Base-by-base conservation (phyloP, 148 eudicot genomes). In the Arctostaphylos glauca region DNA sequence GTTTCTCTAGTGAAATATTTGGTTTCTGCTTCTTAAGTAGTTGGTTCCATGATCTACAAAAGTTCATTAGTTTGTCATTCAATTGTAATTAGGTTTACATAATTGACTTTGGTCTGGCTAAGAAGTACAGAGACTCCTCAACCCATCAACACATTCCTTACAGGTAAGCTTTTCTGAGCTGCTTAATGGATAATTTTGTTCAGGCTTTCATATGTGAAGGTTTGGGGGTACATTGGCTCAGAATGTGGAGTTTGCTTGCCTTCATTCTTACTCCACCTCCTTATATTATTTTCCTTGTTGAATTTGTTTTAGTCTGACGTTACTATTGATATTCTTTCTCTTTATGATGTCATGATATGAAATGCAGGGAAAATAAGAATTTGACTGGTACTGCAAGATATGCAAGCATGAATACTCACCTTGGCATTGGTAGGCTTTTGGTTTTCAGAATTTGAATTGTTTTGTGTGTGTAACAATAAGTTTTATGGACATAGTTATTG, bases 71-170 rank as follows among this genome's bases (percentile, higher is more conserved):
- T 78, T 53, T 81, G 55, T 53, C 54, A 52, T 77, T 76, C 44
- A 53, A 64, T 52, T 38, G 21, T 41, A 12, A 80, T 56, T 80
- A 96, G 99, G 99, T 96, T 70, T 96, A 94, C 89, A 88, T 90
- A 74, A 96, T 96, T 85, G 99, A 96, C 86, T 96, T 96, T 89
- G 99, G 99, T 79, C 92, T 96, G 84, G 99, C 99, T 46, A 96
- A 96, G 91, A 96, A 96, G 87, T 96, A 91, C 84, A 93, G 98
- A 85, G 99, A 96, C 86, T 91, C 97, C 80, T 83, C 95, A 60
- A 92, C 92, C 48, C 99, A 96, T 88, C 98, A 93, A 62, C 99
- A 96, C 85, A 96, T 96, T 85, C 99, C 99, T 75, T 96, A 96
- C 75, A 91, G 99, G 98, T 92, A 71, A 87, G 84, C 72, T 79